Evolutionary conservation across 805 yeast species (phyloP).

Genomic region (Candida pini): DNA sequence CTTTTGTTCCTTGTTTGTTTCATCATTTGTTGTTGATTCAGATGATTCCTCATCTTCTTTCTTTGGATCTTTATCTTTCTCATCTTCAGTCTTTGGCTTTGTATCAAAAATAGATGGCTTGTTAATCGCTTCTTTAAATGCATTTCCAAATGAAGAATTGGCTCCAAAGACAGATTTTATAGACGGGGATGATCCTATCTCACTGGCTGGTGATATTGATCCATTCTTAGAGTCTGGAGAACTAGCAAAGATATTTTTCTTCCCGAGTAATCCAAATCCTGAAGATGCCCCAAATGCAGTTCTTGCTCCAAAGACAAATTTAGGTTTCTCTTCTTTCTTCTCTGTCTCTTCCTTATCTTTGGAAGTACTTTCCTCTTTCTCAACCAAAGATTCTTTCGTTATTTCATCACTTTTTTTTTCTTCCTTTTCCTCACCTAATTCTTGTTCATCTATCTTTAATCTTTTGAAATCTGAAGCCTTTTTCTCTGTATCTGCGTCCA

Average conservation of each 20-base stretch:
- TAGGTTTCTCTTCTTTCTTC: constrained; percentile 30
- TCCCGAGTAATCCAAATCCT: constrained; percentile 31
- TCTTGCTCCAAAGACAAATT: constrained; percentile 52
- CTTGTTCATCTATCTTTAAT: too few relatives aligned
- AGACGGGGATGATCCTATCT: neutral
- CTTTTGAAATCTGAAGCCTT: too few relatives aligned
- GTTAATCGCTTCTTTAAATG: constrained; percentile 45
- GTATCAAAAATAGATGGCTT: constrained; percentile 56
- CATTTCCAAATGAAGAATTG: constrained; percentile 44
- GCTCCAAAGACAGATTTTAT: constrained; percentile 35
- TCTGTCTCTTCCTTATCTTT: constrained; percentile 5
- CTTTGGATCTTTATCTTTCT: constrained; percentile 18
- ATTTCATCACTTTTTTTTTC: too few relatives aligned
- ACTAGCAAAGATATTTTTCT: constrained; percentile 31
- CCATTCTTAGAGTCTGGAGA: constrained; percentile 10
- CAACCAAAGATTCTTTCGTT: too few relatives aligned
- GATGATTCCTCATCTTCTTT: constrained; percentile 19
- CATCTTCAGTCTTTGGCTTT: constrained; percentile 11
- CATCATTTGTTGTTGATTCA: constrained; percentile 24
- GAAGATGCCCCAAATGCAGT: constrained; percentile 43
- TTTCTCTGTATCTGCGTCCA: too few relatives aligned
- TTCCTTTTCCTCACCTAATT: too few relatives aligned
- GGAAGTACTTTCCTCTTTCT: too few relatives aligned
- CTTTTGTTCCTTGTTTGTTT: too few relatives aligned
- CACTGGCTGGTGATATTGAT: neutral